Conservation (phyloP, 2,329 filamentous ascomycete genomes). For the Talaromyces rugulosus region DNA sequence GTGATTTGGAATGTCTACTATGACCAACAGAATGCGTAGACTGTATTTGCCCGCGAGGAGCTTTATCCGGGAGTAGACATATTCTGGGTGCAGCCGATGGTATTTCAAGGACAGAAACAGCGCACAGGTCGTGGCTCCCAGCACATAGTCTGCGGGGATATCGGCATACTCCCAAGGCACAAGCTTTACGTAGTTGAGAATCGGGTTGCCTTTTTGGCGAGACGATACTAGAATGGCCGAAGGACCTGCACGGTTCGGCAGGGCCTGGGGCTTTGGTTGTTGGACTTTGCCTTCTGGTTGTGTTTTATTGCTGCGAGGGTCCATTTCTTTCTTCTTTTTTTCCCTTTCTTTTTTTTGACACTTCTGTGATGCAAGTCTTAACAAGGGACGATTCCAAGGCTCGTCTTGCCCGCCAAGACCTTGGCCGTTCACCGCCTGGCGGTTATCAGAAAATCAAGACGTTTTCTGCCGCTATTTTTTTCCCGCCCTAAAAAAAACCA, state of each 20-base stretch:
- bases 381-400: background rate
- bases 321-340: background rate
- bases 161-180: conserved; percentile 96
- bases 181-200: conserved; percentile 74
- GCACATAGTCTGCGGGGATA: conserved; percentile 88
- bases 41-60: conserved; percentile 80
- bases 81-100: conserved; percentile 93
- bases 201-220: conserved; percentile 91
- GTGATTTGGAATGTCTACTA: conserved; percentile 95
- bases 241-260: conserved; percentile 62
- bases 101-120: conserved; percentile 95
- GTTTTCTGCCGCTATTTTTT: conserved; percentile 34
- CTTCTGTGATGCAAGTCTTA: background rate
- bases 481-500: conserved; percentile 15
- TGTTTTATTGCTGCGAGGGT: conserved; percentile 19
- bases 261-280: conserved; percentile 84
- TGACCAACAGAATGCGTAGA: conserved; percentile 77
- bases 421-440: conserved; percentile 20
- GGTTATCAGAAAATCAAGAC: conserved; percentile 8
- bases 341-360: background rate
- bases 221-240: conserved; percentile 86
- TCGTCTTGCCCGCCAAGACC: background rate
- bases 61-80: conserved; percentile 90
- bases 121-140: conserved; percentile 82
- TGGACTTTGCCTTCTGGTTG: conserved; percentile 56